Conservation (phyloP, 345 rosid genomes). For the Kandelia obovata region DNA sequence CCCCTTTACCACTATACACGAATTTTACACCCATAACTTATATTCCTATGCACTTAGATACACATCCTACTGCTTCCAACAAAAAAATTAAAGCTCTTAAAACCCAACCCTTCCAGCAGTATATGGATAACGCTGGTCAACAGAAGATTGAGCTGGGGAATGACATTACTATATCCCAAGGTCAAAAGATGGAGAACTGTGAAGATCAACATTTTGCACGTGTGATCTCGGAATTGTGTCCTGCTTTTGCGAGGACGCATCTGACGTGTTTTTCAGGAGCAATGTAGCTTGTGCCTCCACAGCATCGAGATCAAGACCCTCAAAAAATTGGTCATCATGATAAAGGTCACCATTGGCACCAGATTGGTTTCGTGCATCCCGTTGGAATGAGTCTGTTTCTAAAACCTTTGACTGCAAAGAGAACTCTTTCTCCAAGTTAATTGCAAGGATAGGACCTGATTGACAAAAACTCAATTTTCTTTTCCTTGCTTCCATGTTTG, state of each 20-base stretch:
- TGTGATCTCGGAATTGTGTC: conserved; percentile 19
- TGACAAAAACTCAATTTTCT: conserved; percentile 47
- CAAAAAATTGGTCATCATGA: conserved; percentile 76
- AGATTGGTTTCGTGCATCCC: conserved; percentile 14
- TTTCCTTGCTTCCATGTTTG: conserved; percentile 39
- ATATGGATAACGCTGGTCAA: background rate
- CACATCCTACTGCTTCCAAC: background rate
- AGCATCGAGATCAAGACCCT: conserved; percentile 70
- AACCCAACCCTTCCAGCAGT: background rate
- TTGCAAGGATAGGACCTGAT: conserved; percentile 37
- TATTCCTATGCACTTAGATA: background rate
- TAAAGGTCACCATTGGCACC: conserved; percentile 21
- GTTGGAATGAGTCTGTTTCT: conserved; percentile 25
- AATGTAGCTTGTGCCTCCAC: conserved; percentile 73
- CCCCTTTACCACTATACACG: no score
- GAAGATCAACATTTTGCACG: conserved; percentile 19
- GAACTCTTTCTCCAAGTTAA: conserved; percentile 59
- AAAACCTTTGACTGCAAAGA: conserved; percentile 22
- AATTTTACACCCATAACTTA: conserved; percentile 2
- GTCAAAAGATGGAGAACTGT: conserved; percentile 73
- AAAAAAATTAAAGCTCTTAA: background rate
- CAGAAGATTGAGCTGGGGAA: background rate
- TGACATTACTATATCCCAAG: conserved; percentile 58
- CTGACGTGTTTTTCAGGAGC: conserved; percentile 46
- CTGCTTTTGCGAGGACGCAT: conserved; percentile 27